Base-by-base conservation (phyloP, 2,329 filamentous ascomycete genomes). In the Arthrobotrys musiformis region DNA sequence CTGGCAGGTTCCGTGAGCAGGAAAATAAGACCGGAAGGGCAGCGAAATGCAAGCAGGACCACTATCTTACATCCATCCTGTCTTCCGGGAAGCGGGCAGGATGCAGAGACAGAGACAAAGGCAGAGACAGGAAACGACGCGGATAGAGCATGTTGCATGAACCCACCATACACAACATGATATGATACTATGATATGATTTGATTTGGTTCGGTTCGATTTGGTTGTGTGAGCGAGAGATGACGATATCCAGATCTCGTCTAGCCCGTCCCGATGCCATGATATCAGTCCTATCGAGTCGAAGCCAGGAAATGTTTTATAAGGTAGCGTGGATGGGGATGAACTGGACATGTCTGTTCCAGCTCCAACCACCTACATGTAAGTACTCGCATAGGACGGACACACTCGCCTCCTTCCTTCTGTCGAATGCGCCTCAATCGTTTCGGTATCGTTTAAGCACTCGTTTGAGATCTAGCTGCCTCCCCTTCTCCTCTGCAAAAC, bases 371-470 rank as follows among this genome's bases (percentile, higher is more conserved):
- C 40, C 40, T 42, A 42, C 40, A 42, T 19, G 40, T 3, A 15
- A 8, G 11, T 50, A 4, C 19, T 26, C 33, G 2, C 3, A 26
- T n/a, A n/a, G n/a, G n/a, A n/a, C n/a, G n/a, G n/a, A 63, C 24
- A 17, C 52, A 50, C 52, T 66, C 62, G 42, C 63, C 70, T 63
- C 69, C 61, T 63, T 48, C 70, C 54, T 26, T 75, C 63, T 13
- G 63, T 75, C 63, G 46, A 62, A 40, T 75, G 70, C 63, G 63
- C 56, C 70, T 75, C 70, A 50, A 33, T 69, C 33, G 70, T 75
- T 75, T 75, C 70, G 70, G 70, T 63, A 68, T 48, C 70, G 70
- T 68, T 68, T 68, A 75, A 75, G 70, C 70, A 75, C 56, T 75
- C 70, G 70, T 75, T 75, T 75, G 63, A 68, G 62, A 74, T 68